Conservation (phyloP, 2,329 filamentous ascomycete species). For the Colletotrichum sansevieriae region DNA sequence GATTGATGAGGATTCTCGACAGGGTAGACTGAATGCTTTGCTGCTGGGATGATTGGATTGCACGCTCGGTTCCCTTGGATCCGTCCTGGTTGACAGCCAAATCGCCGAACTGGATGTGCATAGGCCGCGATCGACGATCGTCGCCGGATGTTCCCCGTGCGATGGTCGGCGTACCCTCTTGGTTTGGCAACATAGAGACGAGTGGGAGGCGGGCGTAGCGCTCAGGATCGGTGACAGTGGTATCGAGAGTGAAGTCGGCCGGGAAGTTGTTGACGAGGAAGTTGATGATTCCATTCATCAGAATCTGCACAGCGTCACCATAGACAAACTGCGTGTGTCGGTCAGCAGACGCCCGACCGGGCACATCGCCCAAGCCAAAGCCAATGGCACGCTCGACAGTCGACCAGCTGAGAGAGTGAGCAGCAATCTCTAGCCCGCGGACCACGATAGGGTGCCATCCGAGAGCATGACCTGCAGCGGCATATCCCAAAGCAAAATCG, state of each 20-base stretch:
- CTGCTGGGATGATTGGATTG: constrained; percentile 21
- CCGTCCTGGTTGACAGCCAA: constrained; percentile 56
- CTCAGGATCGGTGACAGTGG: constrained; percentile 52
- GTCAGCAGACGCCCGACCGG: constrained; percentile 45
- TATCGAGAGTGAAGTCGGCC: constrained; percentile 70
- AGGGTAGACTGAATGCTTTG: constrained; percentile 60
- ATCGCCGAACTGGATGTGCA: constrained; percentile 80
- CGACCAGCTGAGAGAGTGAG: constrained; percentile 70
- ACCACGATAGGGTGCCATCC: constrained; percentile 66
- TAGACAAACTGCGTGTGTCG: constrained; percentile 60
- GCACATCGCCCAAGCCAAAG: constrained; percentile 63
- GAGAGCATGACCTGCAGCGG: constrained; percentile 72
- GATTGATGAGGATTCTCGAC: constrained; percentile 76
- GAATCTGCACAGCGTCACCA: constrained; percentile 65
- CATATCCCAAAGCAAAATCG: constrained; percentile 72
- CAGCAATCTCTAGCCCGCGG: constrained; percentile 71
- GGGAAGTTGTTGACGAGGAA: constrained; percentile 74
- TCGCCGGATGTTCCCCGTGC: constrained; percentile 55
- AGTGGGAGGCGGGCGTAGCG: constrained; percentile 60
- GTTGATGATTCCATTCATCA: constrained; percentile 68
- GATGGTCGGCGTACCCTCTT: constrained; percentile 51
- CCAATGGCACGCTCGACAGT: constrained; percentile 71
- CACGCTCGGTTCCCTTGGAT: constrained; percentile 47
- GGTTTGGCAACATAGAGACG: constrained; percentile 54
- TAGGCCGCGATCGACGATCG: constrained; percentile 65